Base-by-base conservation (phyloP, 1,139 yeast genomes). In the Geotrichum macrosporum region DNA sequence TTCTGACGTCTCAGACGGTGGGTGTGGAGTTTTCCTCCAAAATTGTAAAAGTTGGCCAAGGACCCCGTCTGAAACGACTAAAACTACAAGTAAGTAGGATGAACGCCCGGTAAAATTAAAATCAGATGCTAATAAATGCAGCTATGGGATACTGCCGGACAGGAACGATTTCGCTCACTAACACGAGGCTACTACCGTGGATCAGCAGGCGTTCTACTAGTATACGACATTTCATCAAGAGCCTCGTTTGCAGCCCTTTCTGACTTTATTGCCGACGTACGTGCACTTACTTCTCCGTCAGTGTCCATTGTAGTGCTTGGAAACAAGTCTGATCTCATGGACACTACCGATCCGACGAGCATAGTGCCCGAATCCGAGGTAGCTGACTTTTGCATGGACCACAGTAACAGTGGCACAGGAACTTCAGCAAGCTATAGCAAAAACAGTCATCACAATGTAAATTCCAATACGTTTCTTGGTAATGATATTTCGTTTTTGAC, bases 91-190 rank as follows among this genome's bases (percentile, higher is more conserved):
- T 20, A 19, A 19, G 20, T 34, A 10, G 9, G n/a, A n/a, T n/a
- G n/a, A n/a, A n/a, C n/a, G n/a, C n/a, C n/a, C n/a, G n/a, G n/a
- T n/a, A n/a, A n/a, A n/a, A n/a, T n/a, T n/a, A n/a, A n/a, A n/a
- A n/a, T n/a, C n/a, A n/a, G n/a, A n/a, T n/a, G n/a, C 8, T 29
- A n/a, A 12, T 27, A 27, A 39, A 4, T 16, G n/a, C 13, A 37
- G 54, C 53, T 64, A 21, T 83, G 92, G 92, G 92, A 83, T 60
- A 83, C 92, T 1, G 92, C 92, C 0, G 92, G 92, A 8, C 89
- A 83, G 65, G 94, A 83, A 61, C 64, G 89, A 55, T 79, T 82
- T 59, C 68, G 88, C 53, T 81, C 88, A 3, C 70, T 82, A 49
- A 81, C 86, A 44, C 81, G 92, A 13, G 80, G 85, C 27, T 84